Percentiles rank a stretch among this genome's conserved stretches.
These are phyloP conservation scores for Chaetomiaceae sp. DNA, from an alignment of 2,329 filamentous ascomycete species.

Conservation along the genomic window DNA sequence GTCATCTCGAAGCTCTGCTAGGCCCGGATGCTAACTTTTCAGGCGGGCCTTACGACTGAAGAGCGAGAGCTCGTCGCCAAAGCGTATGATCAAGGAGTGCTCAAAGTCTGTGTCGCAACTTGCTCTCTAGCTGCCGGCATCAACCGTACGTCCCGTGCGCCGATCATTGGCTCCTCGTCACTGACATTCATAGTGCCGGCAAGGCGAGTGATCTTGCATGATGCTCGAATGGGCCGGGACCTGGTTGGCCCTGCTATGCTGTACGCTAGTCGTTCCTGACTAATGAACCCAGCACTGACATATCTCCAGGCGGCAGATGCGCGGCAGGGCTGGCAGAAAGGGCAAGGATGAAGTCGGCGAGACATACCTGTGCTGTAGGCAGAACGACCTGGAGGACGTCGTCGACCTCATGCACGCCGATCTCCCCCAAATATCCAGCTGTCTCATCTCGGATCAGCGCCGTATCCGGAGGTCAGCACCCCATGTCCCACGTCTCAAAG, in stretches of 20 bases:
- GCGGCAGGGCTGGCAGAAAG: conserved; percentile 69
- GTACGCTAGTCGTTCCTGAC: conserved; percentile 8
- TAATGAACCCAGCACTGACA: not conserved
- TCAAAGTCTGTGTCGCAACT: conserved; percentile 69
- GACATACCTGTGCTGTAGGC: conserved; percentile 68
- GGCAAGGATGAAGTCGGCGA: conserved; percentile 73
- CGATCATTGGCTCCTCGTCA: not conserved
- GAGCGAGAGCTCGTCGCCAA: conserved; percentile 66
- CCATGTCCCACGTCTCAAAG: not conserved
- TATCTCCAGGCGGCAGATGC: conserved; percentile 59
- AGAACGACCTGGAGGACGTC: conserved; percentile 62
- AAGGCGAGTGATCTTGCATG: conserved; percentile 67
- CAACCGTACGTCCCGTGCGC: conserved; percentile 40
- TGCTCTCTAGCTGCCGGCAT: conserved; percentile 80
- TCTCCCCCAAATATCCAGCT: conserved; percentile 63
- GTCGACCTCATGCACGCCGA: conserved; percentile 66
- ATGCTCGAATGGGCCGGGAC: conserved; percentile 68
- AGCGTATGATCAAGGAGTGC: conserved; percentile 61
- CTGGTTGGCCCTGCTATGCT: conserved; percentile 74
- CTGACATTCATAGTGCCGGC: conserved; percentile 45
- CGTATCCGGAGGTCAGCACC: conserved; percentile 55
- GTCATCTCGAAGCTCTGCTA: conserved; percentile 8
- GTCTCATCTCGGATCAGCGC: conserved; percentile 53
- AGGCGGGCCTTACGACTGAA: conserved; percentile 66
- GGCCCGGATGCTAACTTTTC: conserved; percentile 9